phyloP scores from a whole-genome alignment of 305 asterid species.

The Plantago coronopus region DNA sequence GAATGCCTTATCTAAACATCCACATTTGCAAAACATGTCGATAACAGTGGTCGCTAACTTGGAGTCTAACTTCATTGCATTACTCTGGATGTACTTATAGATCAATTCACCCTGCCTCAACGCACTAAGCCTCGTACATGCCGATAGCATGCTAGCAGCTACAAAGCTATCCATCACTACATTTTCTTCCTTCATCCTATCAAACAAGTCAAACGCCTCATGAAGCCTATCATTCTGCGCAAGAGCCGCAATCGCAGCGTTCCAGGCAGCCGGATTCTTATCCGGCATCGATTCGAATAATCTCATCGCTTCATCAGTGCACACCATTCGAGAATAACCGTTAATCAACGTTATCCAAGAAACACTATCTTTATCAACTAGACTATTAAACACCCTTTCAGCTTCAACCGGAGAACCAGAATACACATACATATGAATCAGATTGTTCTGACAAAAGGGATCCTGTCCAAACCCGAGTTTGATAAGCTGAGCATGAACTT shows the following conservation, averaged over 20 bases:
- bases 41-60: slow-evolving; percentile 46
- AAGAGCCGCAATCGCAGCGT: slow-evolving; percentile 67
- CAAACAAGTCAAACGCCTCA: slow-evolving; percentile 53
- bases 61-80: slow-evolving; percentile 33
- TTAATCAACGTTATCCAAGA: slow-evolving; percentile 85
- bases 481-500: slow-evolving; percentile 62
- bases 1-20: slow-evolving; percentile 46
- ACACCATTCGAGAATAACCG: slow-evolving; percentile 56
- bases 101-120: slow-evolving; percentile 62
- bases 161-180: slow-evolving; percentile 52
- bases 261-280: slow-evolving; percentile 60
- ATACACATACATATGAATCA: slow-evolving; percentile 72
- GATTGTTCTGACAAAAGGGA: slow-evolving; percentile 60
- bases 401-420: slow-evolving; percentile 56
- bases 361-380: slow-evolving; percentile 53
- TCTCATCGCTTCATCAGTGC: slow-evolving; percentile 45
- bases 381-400: slow-evolving; percentile 46
- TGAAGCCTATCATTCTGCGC: slow-evolving; percentile 50
- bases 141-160: slow-evolving; percentile 69
- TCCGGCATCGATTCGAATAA: slow-evolving; percentile 54
- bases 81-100: slow-evolving; percentile 29
- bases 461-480: slow-evolving; percentile 61
- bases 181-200: slow-evolving; percentile 40
- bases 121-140: slow-evolving; percentile 62
- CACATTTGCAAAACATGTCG: slow-evolving; percentile 64